phyloP scores from a whole-genome alignment of 2,329 filamentous ascomycete species.

The Blastomyces parvus region DNA sequence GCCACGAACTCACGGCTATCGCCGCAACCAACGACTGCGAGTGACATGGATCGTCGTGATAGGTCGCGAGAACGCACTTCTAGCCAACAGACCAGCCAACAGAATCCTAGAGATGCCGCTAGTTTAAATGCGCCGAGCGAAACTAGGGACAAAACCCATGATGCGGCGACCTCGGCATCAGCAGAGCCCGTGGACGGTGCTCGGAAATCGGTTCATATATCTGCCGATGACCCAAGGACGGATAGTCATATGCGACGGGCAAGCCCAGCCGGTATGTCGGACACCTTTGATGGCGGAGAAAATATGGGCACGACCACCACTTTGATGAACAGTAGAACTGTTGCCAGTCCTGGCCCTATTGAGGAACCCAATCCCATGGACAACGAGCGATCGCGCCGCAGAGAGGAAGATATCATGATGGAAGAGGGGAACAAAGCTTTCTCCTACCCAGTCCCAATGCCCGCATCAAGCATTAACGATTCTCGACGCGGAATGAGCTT shows the following conservation, averaged over 20 bases:
- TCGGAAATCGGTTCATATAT: conserved; percentile 41
- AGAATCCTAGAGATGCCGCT: conserved; percentile 35
- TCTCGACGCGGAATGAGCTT: conserved; percentile 51
- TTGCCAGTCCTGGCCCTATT: conserved; percentile 40
- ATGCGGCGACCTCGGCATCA: conserved; percentile 10
- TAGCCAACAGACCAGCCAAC: conserved; percentile 26
- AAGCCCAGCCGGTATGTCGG: conserved; percentile 22
- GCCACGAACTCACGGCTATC: neutral
- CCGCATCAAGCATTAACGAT: conserved; percentile 39
- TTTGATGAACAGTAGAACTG: conserved; percentile 41
- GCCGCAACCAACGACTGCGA: conserved; percentile 39
- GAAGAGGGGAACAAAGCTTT: conserved; percentile 46
- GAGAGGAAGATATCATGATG: conserved; percentile 30
- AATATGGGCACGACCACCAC: conserved; percentile 40
- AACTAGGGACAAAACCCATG: conserved; percentile 21
- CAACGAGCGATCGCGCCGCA: conserved; percentile 32
- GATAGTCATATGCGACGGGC: conserved; percentile 9
- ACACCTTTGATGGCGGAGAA: conserved; percentile 43
- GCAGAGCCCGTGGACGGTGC: conserved; percentile 35
- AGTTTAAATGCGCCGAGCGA: conserved; percentile 27
- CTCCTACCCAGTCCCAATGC: conserved; percentile 54
- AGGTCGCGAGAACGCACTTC: conserved; percentile 20
- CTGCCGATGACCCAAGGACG: conserved; percentile 28
- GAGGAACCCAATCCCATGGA: conserved; percentile 37
- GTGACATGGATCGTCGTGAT: conserved; percentile 26